Base-by-base conservation (phyloP, 306 rosid genomes). In the Lablab purpureus region DNA sequence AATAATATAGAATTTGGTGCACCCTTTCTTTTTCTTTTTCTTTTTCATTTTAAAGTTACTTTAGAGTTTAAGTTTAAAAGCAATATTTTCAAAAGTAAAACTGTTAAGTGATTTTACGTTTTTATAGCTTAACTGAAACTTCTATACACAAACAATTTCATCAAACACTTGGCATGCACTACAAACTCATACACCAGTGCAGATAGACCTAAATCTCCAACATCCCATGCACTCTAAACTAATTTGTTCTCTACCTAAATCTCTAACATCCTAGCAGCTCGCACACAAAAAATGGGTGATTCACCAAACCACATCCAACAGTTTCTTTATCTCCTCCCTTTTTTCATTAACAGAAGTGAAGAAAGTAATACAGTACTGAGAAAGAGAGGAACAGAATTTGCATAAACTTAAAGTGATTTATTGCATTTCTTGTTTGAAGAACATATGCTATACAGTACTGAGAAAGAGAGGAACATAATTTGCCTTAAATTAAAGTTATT, bases 41-140 rank as follows among this genome's bases (percentile, higher is more conserved):
- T 25, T 58, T 56, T 56, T 2, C 4, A 22, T 23, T 25, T 5
- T 5, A 27, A 62, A 43, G 79, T 67, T 78, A 78, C 36, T 58
- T 54, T 18, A 34, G 6, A 8, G 46, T 34, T 34, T 10, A 15
- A 62, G 67, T 28, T 62, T 17, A 32, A 62, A 59, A 62, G 10
- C n/a, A 62, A 17, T 17, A 62, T 23, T 12, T 59, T 60, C 2
- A 28, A 3, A 62, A 63, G 18, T 34, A 32, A 30, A 62, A 8
- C 46, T 63, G 27, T 63, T 63, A 17, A 14, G 7, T 13, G 25
- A 63, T 32, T 63, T 62, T 14, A 32, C 4, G 15, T 8, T 64
- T 64, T 58, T 34, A n/a, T 10, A 64, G 46, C 28, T 64, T 64
- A 64, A n/a, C 41, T n/a, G 3, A 63, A 32, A 63, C 45, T 34